Base-by-base conservation (phyloP, 208 protist species). In the Lotmaria passim region DNA sequence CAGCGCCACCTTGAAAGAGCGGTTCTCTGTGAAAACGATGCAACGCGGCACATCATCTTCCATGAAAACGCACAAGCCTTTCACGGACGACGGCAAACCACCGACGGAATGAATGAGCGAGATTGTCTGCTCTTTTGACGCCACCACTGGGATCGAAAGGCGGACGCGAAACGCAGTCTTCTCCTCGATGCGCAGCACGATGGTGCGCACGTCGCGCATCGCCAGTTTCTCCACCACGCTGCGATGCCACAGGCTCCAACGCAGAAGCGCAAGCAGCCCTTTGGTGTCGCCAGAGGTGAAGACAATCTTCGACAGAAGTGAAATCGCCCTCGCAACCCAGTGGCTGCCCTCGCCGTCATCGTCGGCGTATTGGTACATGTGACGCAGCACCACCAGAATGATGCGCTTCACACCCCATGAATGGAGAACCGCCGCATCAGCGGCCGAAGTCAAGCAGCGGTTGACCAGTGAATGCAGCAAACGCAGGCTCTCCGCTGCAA, bases 371-470 rank as follows among this genome's bases (percentile, higher is more conserved):
- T 34, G 44, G 46, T 93, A 79, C 43, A 87, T 65, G 38, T 92
- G 83, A 19, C 76, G 64, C 19, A 91, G 55, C 33, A 96, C 59
- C 19, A 88, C 61, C 19, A 61, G 67, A 31, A 82, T 88, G 11
- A 93, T 72, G 11, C 76, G 81, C 43, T 75, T 79, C n/a, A 93
- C 68, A 28, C 91, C 91, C 86, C 86, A 93, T 1, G 82, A 85
- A 12, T 68, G 56, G 33, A 93, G 62, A 4, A 89, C 78, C 1
- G 52, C 53, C 61, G 53, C 58, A 46, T 74, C 55, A 11, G 69
- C 34, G 43, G 63, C 53, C 28, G 75, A 75, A 3, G 68, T 50
- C 24, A 89, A 65, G 56, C 86, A 93, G 19, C 76, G 65, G 57
- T 93, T 79, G 30, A 90, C 61, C 31, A 93, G 71, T 17, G 74